phyloP scores from a whole-genome alignment of 1,139 yeast genomes.

The Debaryomyces robertsiae region DNA sequence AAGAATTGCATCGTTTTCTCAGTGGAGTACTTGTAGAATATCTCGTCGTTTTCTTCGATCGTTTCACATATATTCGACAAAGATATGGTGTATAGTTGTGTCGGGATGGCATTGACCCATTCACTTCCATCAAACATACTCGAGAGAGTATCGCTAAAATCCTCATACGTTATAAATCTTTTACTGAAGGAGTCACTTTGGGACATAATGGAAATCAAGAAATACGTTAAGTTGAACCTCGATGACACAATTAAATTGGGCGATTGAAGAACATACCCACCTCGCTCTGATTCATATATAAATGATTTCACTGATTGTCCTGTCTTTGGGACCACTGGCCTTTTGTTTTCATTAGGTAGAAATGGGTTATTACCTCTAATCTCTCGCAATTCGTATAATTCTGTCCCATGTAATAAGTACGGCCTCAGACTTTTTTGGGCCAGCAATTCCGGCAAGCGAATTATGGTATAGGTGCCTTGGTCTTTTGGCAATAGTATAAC shows the following conservation, averaged over 20 bases:
- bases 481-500: slow-evolving; percentile 26
- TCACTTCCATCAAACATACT: slow-evolving; percentile 21
- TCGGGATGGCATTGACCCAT: slow-evolving; percentile 31
- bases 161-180: slow-evolving; percentile 50
- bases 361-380: slow-evolving; percentile 31
- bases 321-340: slow-evolving; percentile 19
- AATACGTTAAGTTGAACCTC: slow-evolving; percentile 44
- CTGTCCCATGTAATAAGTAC: slow-evolving; percentile 21
- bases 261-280: slow-evolving; percentile 34
- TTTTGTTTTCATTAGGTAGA: slow-evolving; percentile 17
- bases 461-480: slow-evolving; percentile 18
- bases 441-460: slow-evolving; percentile 28
- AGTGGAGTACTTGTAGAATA: slow-evolving; percentile 47
- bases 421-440: slow-evolving; percentile 21
- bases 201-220: slow-evolving; percentile 42
- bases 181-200: slow-evolving; percentile 27
- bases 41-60: slow-evolving; percentile 49
- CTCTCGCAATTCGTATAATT: slow-evolving; percentile 36
- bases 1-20: slow-evolving; percentile 36
- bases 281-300: slow-evolving; percentile 30
- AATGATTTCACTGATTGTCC: slow-evolving; percentile 40
- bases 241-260: slow-evolving; percentile 46
- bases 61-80: slow-evolving; percentile 45
- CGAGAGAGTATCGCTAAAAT: slow-evolving; percentile 45
- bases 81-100: slow-evolving; percentile 21